Base-by-base conservation (phyloP, 2,329 filamentous ascomycete genomes). In the Fusarium sp. region DNA sequence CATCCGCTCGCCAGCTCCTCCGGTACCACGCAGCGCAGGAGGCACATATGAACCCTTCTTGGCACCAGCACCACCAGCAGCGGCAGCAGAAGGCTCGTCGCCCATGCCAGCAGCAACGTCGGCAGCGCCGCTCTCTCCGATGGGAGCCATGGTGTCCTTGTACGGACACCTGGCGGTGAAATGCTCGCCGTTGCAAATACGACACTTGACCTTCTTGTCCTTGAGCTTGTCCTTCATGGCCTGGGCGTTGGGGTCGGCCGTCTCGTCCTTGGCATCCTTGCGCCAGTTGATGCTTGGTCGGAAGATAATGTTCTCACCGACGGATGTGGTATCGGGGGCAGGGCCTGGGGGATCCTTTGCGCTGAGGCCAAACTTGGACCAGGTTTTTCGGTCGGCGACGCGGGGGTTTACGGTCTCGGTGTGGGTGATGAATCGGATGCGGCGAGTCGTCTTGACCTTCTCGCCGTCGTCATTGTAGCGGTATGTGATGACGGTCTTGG, bases 161-260 rank as follows among this genome's bases (percentile, higher is more conserved):
- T 98, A 99, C 38, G 97, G 97, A 91, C 97, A 99, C 84, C 97
- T 93, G 78, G 96, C 96, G 47, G 97, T 99, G 89, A 98, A 99
- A 91, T 99, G 97, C 89, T 99, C 97, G 82, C 96, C 97, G 83
- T 92, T 94, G 88, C 97, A 99, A 83, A 99, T 98, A 90, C 97
- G 94, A 86, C 97, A 99, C 90, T 98, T 98, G 89, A 99, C 97
- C 88, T 98, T 97, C 91, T 98, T 98, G 88, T 98, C 95, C 91
- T 97, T 97, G 81, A 98, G 89, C 87, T 94, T 93, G 82, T 92
- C 90, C 87, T 94, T 94, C 86, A 93, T 90, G 80, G 88, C 89
- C 85, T 93, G 91, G 80, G 93, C 91, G 84, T 94, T 93, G 81
- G 89, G 86, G 80, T 92, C 91, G 82, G 91, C 90, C 86, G 91